Evolutionary conservation across 2,329 filamentous ascomycete species (phyloP).

Genomic region (Talaromyces amestolkiae): DNA sequence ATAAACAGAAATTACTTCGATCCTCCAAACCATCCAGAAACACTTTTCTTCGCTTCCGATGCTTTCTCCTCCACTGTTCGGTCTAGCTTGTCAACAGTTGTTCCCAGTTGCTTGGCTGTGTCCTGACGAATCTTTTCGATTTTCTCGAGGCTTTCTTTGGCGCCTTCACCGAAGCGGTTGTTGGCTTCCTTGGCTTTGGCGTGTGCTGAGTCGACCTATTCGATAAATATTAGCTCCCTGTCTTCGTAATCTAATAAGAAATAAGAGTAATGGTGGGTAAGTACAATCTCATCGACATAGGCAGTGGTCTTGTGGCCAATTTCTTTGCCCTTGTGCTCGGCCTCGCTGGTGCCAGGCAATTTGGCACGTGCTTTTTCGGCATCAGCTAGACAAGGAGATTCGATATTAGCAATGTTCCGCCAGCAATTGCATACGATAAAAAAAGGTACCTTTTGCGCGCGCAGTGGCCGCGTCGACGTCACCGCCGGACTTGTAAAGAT

Average conservation of each 20-base stretch:
- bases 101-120: conserved; percentile 52
- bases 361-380: conserved; percentile 66
- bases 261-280: conserved; percentile 21
- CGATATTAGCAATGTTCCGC: neutral
- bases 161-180: conserved; percentile 59
- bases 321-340: conserved; percentile 52
- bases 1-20: conserved; percentile 1
- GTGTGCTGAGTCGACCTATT: conserved; percentile 46
- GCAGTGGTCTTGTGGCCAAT: conserved; percentile 61
- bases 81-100: conserved; percentile 72
- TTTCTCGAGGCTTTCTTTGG: conserved; percentile 57
- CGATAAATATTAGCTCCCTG: conserved; percentile 25
- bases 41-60: conserved; percentile 75
- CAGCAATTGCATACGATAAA: neutral
- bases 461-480: conserved; percentile 76
- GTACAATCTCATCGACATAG: conserved; percentile 68
- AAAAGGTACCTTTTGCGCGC: conserved; percentile 70
- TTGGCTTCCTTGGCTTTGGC: conserved; percentile 59
- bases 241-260: neutral
- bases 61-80: conserved; percentile 75
- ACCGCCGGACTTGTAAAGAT: conserved; percentile 84
- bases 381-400: conserved; percentile 60
- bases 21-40: conserved; percentile 80
- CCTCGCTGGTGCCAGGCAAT: conserved; percentile 64
- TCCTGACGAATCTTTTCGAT: conserved; percentile 65